Evolutionary conservation across 2,329 filamentous ascomycete species (phyloP).

Genomic region (Fusarium anthophilum): DNA sequence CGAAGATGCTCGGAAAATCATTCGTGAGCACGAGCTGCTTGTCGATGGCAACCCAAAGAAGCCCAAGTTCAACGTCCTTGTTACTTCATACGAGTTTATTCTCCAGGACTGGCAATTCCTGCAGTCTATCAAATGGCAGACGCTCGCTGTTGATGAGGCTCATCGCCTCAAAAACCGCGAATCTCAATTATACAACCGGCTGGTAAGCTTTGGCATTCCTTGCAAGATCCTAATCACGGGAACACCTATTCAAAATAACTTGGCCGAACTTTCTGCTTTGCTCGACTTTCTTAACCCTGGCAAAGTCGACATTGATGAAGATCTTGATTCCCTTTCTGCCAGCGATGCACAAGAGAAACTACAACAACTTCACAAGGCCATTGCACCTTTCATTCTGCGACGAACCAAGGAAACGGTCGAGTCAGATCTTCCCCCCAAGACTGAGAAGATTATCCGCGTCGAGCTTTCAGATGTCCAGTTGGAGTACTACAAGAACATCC

Average conservation of each 20-base stretch:
- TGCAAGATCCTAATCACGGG: constrained; percentile 94
- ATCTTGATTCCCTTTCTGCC: constrained; percentile 81
- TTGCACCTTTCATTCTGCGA: constrained; percentile 93
- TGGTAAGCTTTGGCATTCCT: constrained; percentile 87
- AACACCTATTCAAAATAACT: constrained; percentile 96
- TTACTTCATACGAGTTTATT: constrained; percentile 98
- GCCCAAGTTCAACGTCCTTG: constrained; percentile 95
- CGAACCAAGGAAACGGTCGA: constrained; percentile 98
- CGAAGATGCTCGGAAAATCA: constrained; percentile 84
- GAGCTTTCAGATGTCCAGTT: constrained; percentile 96
- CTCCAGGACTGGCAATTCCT: constrained; percentile 85
- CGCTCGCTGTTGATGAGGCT: constrained; percentile 94
- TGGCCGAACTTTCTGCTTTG: constrained; percentile 89
- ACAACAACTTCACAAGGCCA: constrained; percentile 82
- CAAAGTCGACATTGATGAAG: constrained; percentile 87
- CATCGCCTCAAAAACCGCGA: constrained; percentile 97
- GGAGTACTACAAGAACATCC: constrained; percentile 98
- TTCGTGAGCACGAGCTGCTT: constrained; percentile 89
- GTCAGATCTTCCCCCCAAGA: constrained; percentile 94
- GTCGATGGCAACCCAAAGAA: constrained; percentile 86
- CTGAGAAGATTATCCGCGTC: constrained; percentile 98
- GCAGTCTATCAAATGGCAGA: constrained; percentile 95
- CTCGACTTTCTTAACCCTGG: constrained; percentile 99
- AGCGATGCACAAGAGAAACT: constrained; percentile 88
- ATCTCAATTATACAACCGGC: constrained; percentile 87